Evolutionary conservation across 73 alveolate species (phyloP).

Genomic region (Urostyla sp.): DNA sequence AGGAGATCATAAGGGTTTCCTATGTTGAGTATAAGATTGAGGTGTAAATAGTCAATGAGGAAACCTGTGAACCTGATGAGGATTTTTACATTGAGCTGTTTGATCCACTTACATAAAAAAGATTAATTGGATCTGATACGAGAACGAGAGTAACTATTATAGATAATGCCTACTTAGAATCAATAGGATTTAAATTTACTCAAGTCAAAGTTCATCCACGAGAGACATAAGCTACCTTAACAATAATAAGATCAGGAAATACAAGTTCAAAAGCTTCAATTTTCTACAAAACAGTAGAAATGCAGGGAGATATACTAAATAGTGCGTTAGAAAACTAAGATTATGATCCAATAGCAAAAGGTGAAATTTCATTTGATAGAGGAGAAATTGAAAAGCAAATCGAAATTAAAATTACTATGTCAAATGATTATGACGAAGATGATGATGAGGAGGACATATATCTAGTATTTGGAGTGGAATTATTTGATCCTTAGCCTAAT

Average conservation of each 20-base stretch:
- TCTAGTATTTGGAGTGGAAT: conserved; percentile 3
- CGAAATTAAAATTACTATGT: conserved; percentile 13
- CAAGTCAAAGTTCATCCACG: conserved; percentile 35
- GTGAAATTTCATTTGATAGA: conserved; percentile 22
- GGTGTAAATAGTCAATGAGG: conserved; percentile 60
- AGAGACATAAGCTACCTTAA: conserved; percentile 34
- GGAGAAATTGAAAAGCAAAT: conserved; percentile 40
- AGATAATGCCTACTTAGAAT: conserved; percentile 56
- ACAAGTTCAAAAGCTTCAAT: conserved; percentile 5
- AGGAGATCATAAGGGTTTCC: conserved; percentile 43
- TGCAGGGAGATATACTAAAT: conserved; percentile 27
- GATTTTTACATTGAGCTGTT: conserved; percentile 58
- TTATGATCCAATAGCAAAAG: conserved; percentile 41
- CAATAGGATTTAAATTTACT: conserved; percentile 23
- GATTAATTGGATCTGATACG: conserved; percentile 60
- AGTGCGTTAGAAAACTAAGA: conserved; percentile 23
- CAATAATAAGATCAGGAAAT: conserved; percentile 31
- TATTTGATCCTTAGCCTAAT: conserved; percentile 34
- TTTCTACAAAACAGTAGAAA: conserved; percentile 28
- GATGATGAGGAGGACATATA: conserved; percentile 40
- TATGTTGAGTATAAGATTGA: conserved; percentile 19
- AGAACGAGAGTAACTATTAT: conserved; percentile 51
- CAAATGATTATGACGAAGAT: conserved; percentile 23
- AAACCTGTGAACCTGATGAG: conserved; percentile 66
- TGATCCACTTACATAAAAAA: conserved; percentile 44